Conservation (phyloP, 2,329 filamentous ascomycete species). For the Thyridium curvatum region DNA sequence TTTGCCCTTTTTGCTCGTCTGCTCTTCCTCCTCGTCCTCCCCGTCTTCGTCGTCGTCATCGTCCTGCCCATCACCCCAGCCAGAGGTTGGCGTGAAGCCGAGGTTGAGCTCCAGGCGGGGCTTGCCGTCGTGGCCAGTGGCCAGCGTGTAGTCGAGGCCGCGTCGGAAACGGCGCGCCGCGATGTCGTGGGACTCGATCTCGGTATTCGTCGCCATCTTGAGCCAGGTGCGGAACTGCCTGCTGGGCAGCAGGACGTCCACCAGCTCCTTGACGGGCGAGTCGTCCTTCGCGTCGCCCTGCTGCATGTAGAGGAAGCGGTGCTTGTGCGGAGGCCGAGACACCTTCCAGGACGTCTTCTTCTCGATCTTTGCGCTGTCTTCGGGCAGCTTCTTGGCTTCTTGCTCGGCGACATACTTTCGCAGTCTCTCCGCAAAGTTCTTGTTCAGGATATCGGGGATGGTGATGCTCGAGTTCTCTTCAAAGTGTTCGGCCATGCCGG, state of each 20-base stretch:
- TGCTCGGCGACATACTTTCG: constrained; percentile 62
- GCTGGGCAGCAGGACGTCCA: constrained; percentile 79
- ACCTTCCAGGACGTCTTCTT: constrained; percentile 61
- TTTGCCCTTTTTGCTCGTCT: constrained; percentile 20
- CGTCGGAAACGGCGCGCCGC: constrained; percentile 82
- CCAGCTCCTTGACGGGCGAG: constrained; percentile 66
- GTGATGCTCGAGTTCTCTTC: constrained; percentile 70
- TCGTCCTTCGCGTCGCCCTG: constrained; percentile 27
- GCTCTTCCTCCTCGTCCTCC: constrained; percentile 35
- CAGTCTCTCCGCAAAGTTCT: constrained; percentile 70
- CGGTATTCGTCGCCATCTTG: constrained; percentile 70
- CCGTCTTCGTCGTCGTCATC: constrained; percentile 42
- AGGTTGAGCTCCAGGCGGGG: constrained; percentile 83
- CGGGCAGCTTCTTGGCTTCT: constrained; percentile 43
- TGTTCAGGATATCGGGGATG: constrained; percentile 69
- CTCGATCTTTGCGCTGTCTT: constrained; percentile 49
- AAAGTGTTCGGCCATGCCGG: constrained; percentile 75
- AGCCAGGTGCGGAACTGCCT: constrained; percentile 87
- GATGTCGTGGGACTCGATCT: constrained; percentile 66
- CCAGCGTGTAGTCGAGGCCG: constrained; percentile 87
- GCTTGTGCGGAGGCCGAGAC: constrained; percentile 87
- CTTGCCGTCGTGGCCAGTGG: constrained; percentile 73
- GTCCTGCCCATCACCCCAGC: constrained; percentile 72
- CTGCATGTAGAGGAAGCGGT: constrained; percentile 81
- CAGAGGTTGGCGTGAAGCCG: constrained; percentile 74